Evolutionary conservation across 768 basidiomycete genomes (phyloP), one percentile per base, ranked within the genome.

Genomic region (Tricholoma sp.): DNA sequence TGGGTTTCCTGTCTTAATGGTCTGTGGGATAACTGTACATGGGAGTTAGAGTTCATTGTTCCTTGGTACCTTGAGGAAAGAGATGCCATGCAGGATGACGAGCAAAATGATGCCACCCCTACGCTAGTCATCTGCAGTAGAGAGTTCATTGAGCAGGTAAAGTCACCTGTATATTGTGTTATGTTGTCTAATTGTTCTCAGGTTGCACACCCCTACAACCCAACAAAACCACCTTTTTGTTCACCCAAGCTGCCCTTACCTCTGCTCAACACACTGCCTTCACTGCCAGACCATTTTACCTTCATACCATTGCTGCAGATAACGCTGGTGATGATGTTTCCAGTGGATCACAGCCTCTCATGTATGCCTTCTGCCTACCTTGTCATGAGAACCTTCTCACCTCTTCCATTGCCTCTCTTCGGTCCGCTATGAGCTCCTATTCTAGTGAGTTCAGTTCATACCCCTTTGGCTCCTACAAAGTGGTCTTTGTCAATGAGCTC

Each of bases 1-100:
- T 99, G 97, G 97, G 87, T 98, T n/a, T 97, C 97, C 12, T 99
- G 97, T 65, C 72, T 98, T 17, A 97, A 99, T 70, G 90, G 84
- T 63, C 72, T 94, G 18, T 96, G 94, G 91, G 95, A 97, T 71
- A 88, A 92, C 63, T 97, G 91, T 63, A 95, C 96, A 6, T 99
- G 97, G 97, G 97, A 99, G 65, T 89, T 98, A 55, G 93, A 98
- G 70, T 92, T 97, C 68, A 84, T 97, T 51, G 95, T 97, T 33
- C 94, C 95, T 50, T 79, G 87, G 61, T 87, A 84, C 65, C 74
- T 91, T 12, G 87, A 92, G 67, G 89, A 89, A n/a, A n/a, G n/a
- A n/a, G n/a, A n/a, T n/a, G n/a, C n/a, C n/a, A n/a, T n/a, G n/a
- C n/a, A n/a, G n/a, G n/a, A n/a, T n/a, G n/a, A n/a, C n/a, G n/a